Percentiles rank a stretch among this genome's conserved stretches.
Conservation (phyloP, 768 basidiomycete genomes). For the Mycena latifolia region DNA sequence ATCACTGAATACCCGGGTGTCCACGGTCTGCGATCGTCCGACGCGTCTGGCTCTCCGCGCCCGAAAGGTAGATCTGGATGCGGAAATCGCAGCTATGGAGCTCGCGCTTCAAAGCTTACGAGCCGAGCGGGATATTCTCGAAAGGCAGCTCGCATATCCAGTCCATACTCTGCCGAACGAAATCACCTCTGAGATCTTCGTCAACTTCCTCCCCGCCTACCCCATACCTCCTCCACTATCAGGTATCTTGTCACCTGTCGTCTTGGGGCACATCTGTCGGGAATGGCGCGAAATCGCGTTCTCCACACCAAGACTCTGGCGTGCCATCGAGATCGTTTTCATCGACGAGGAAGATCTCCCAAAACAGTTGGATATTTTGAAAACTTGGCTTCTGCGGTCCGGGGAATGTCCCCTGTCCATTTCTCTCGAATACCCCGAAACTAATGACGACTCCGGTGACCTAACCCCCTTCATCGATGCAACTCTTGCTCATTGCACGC, state of each 20-base stretch:
- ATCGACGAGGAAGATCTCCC: too few species aligned
- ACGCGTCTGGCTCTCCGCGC: background rate
- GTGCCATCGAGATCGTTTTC: too few species aligned
- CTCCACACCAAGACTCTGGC: too few species aligned
- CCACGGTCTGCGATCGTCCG: too few species aligned
- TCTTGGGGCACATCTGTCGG: conserved; percentile 9
- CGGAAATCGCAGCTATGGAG: background rate
- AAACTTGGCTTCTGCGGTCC: too few species aligned
- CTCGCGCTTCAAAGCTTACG: background rate
- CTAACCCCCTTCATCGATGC: too few species aligned
- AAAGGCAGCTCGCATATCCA: background rate
- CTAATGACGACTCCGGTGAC: too few species aligned
- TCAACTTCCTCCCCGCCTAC: conserved; percentile 5
- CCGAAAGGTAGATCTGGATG: background rate
- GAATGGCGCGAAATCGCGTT: conserved; percentile 2
- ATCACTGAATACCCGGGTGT: too few species aligned
- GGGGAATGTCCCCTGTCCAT: too few species aligned
- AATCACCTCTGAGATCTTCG: conserved; percentile 13
- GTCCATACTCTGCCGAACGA: conserved; percentile 10
- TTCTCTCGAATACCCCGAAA: too few species aligned
- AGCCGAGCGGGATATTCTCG: background rate
- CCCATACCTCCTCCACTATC: background rate
- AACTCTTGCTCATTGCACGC: too few species aligned
- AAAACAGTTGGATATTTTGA: too few species aligned
- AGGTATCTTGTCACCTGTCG: background rate